Evolutionary conservation across 2,329 filamentous ascomycete genomes (phyloP).

Genomic region (Tolypocladium cylindrosporum): DNA sequence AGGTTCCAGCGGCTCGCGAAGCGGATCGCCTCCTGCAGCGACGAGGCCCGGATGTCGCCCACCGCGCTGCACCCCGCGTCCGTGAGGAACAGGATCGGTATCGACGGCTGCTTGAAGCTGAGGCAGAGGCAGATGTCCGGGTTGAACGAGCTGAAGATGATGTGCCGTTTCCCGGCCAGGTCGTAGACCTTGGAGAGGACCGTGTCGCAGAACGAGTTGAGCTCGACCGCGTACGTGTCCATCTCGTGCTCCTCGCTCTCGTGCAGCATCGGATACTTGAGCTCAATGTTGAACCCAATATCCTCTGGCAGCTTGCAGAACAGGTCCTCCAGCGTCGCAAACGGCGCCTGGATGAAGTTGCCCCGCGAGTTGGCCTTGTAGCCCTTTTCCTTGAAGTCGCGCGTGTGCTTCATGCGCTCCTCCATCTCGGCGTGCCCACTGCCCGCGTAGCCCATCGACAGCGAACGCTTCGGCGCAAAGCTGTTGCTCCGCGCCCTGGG

Average conservation of each 20-base stretch:
- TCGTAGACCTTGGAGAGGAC: constrained; percentile 87
- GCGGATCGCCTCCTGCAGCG: constrained; percentile 87
- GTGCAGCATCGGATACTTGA: constrained; percentile 98
- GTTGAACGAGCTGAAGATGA: constrained; percentile 96
- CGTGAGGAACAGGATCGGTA: constrained; percentile 88
- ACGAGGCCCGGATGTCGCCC: constrained; percentile 82
- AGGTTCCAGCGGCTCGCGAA: constrained; percentile 95
- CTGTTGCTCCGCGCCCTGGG: constrained; percentile 23
- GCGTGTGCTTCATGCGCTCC: constrained; percentile 94
- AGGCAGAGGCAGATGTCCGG: constrained; percentile 91
- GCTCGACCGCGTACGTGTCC: constrained; percentile 90
- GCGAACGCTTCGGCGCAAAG: constrained; percentile 36
- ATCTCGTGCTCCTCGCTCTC: constrained; percentile 94
- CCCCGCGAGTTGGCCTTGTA: constrained; percentile 94
- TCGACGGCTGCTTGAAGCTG: constrained; percentile 94
- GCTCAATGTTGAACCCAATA: constrained; percentile 96
- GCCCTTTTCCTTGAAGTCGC: constrained; percentile 87
- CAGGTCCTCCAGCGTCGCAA: constrained; percentile 89
- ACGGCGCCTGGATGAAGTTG: constrained; percentile 90
- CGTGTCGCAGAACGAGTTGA: constrained; percentile 94
- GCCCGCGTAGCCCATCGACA: constrained; percentile 43
- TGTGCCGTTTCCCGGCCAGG: constrained; percentile 68
- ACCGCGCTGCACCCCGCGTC: constrained; percentile 76
- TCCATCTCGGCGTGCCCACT: constrained; percentile 34
- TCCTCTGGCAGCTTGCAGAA: constrained; percentile 73